Percentiles rank a stretch among this genome's conserved stretches.
phyloP scores from a whole-genome alignment of 163 green algal species.

The Volvox carteri region DNA sequence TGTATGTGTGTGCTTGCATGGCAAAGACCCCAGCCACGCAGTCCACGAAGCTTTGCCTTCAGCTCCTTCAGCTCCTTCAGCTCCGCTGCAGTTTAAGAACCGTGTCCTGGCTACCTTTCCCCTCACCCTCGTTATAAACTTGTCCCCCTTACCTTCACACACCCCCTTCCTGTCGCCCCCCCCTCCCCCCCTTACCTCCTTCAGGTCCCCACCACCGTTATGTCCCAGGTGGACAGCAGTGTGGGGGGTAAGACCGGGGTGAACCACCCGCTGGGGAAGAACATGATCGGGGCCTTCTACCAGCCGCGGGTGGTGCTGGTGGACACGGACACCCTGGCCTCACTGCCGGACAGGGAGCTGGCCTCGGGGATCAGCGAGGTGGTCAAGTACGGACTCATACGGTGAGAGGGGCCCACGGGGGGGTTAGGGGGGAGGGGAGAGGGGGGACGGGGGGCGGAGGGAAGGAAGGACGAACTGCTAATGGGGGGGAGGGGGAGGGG shows the following conservation, averaged over 20 bases:
- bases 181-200: slow-evolving; percentile 1
- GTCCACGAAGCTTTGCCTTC: too few species aligned
- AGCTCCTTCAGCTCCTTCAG: too few species aligned
- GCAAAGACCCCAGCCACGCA: too few species aligned
- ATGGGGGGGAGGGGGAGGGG: neutral
- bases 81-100: too few species aligned
- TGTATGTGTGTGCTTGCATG: too few species aligned
- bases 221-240: slow-evolving; percentile 96
- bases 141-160: too few species aligned
- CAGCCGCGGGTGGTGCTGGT: slow-evolving; percentile 84
- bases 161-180: neutral
- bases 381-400: slow-evolving; percentile 99
- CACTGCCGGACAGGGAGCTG: slow-evolving; percentile 93
- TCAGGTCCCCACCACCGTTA: slow-evolving; percentile 97
- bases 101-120: too few species aligned
- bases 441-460: too few species aligned
- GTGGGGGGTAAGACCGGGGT: slow-evolving; percentile 99
- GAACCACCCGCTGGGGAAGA: slow-evolving; percentile 99
- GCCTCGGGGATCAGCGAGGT: slow-evolving; percentile 95
- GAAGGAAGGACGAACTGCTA: neutral
- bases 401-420: slow-evolving; percentile 7
- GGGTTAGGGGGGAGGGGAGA: neutral
- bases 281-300: slow-evolving; percentile 99
- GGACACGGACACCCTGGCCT: slow-evolving; percentile 80
- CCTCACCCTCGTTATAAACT: too few species aligned